Conservation (phyloP, 2,329 filamentous ascomycete species). For the Dryadomyces quercus-mongolicae region DNA sequence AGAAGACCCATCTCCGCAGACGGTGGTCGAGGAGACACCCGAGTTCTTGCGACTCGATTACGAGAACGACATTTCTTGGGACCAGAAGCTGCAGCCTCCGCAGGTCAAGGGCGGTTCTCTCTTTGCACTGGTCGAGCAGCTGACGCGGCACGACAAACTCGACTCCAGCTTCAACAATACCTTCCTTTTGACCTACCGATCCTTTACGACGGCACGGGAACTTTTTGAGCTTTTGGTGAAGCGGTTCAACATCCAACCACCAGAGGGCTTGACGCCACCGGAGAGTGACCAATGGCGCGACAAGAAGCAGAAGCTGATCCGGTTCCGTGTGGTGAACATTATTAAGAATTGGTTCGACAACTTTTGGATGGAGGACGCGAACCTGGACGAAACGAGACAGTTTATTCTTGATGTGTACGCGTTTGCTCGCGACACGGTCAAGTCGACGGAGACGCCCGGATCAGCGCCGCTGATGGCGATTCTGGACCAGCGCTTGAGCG, state of each 20-base stretch:
- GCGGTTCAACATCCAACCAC: slow-evolving; percentile 85
- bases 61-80: slow-evolving; percentile 81
- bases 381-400: slow-evolving; percentile 62
- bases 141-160: slow-evolving; percentile 90
- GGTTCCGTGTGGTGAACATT: slow-evolving; percentile 94
- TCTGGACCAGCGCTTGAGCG: slow-evolving; percentile 76
- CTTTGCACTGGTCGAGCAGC: slow-evolving; percentile 79
- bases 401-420: slow-evolving; percentile 80
- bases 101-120: slow-evolving; percentile 82
- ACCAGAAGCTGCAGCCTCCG: slow-evolving; percentile 63
- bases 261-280: slow-evolving; percentile 59
- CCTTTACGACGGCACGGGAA: slow-evolving; percentile 82
- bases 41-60: slow-evolving; percentile 78
- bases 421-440: slow-evolving; percentile 85
- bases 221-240: slow-evolving; percentile 87
- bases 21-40: slow-evolving; percentile 59
- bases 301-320: slow-evolving; percentile 88
- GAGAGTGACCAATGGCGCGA: slow-evolving; percentile 86
- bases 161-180: slow-evolving; percentile 96
- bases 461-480: slow-evolving; percentile 74
- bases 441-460: slow-evolving; percentile 85
- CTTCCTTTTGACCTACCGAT: slow-evolving; percentile 91
- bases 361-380: slow-evolving; percentile 96
- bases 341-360: slow-evolving; percentile 97
- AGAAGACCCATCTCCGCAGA: slow-evolving; percentile 45